Base-by-base conservation (phyloP, 371 early-diverging fungal species). In the Fennellomyces sp. region DNA sequence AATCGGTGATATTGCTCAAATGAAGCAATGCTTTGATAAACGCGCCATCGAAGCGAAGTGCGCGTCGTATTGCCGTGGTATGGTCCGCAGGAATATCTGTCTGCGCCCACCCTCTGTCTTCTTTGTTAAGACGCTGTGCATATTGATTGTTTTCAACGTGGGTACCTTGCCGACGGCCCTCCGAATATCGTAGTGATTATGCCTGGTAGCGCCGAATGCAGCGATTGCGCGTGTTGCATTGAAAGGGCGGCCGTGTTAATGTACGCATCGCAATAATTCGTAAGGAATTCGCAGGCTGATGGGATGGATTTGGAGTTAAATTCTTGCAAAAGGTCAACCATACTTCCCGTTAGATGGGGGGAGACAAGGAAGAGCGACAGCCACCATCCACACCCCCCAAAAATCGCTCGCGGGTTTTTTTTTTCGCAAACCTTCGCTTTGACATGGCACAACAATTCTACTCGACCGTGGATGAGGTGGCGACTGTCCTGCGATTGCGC, bases 131-230 rank as follows among this genome's bases (percentile, higher is more conserved):
- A 47, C 11, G n/a, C 11, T 51, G 0, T 56, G 33, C 3, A 12
- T 41, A 11, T 45, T n/a, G 48, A 28, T 6, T 48, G 28, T 31
- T 19, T 49, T 30, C 17, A 21, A 55, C 10, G 17, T 12, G 4
- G 3, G 29, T 72, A 74, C 78, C 69, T 74, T 27, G 47, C 58
- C 11, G 52, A 61, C 5, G 78, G 78, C 27, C 75, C 59, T 10
- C 78, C 78, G 63, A 78, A 74, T 19, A 78, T 60, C 21, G 42
- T 50, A 3, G 66, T 66, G 7, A 78, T 63, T 11, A 78, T 52
- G 7, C 51, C 30, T 0, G 78, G 78, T 10, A 78, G 27, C 5
- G 61, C 63, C 19, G 56, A 47, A 47, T 68, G 54, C 27, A 68
- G 59, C 11, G 68, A 27, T 10, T 31, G 7, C 2, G 60, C 60